Evolutionary conservation across 257 asterid species (phyloP).

Genomic region (Lycium barbarum): DNA sequence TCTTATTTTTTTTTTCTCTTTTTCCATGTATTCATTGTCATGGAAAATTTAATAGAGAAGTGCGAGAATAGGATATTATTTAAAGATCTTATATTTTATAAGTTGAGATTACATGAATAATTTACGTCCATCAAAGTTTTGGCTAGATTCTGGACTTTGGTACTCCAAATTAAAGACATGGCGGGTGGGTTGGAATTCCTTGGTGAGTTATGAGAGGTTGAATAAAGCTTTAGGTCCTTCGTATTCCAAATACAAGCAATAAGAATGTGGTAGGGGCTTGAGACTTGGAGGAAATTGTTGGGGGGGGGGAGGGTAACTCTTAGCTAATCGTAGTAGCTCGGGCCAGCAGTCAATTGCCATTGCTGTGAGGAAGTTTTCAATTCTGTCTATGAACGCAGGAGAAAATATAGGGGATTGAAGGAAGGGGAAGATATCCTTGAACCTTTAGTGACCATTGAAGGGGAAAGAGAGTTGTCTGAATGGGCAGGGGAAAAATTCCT

Average conservation of each 20-base stretch:
- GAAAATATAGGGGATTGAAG: slow-evolving; percentile 14
- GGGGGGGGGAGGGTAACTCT: neutral
- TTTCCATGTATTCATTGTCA: slow-evolving; percentile 16
- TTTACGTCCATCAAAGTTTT: slow-evolving; percentile 13
- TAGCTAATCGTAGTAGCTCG: neutral
- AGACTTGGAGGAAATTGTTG: no score
- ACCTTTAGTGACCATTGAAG: neutral
- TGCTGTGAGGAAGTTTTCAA: neutral
- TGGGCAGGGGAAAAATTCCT: neutral
- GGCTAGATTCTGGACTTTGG: neutral
- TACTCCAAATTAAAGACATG: neutral
- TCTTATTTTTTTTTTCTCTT: neutral
- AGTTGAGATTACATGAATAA: neutral
- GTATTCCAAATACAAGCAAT: neutral
- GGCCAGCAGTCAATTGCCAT: neutral
- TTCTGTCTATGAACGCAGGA: neutral
- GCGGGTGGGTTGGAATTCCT: neutral
- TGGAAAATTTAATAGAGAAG: neutral
- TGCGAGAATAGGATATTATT: neutral
- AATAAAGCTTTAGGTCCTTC: neutral
- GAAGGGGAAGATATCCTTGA: slow-evolving; percentile 3
- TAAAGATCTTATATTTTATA: neutral
- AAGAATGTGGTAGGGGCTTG: neutral
- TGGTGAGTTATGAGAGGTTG: neutral
- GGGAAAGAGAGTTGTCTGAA: neutral